Evolutionary conservation across 148 eudicot species (phyloP).

Genomic region (Fagopyrum tataricum): DNA sequence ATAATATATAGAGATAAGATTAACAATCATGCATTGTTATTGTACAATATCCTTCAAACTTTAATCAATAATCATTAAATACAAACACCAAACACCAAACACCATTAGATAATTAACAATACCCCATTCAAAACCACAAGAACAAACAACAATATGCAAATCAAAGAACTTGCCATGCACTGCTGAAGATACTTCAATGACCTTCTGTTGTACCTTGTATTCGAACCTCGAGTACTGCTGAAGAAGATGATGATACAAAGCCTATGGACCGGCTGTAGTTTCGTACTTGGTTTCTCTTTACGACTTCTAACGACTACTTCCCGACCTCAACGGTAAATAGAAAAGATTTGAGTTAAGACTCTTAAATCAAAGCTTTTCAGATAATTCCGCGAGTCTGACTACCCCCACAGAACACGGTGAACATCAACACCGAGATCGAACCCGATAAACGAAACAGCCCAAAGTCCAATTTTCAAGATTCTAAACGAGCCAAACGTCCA

Average conservation of each 20-base stretch:
- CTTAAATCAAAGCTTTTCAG: constrained; percentile 10
- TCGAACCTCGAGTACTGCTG: not conserved
- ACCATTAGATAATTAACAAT: not conserved
- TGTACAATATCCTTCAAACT: not conserved
- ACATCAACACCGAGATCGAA: constrained; percentile 12
- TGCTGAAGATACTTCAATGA: too few relatives aligned
- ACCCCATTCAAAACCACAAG: not conserved
- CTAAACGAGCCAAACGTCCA: constrained; percentile 2
- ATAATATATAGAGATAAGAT: not conserved
- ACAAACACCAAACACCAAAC: not conserved
- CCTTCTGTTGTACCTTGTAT: not conserved
- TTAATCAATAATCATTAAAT: not conserved
- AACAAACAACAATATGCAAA: not conserved
- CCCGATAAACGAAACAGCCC: constrained; percentile 10
- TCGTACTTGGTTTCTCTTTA: not conserved
- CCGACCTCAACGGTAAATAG: not conserved
- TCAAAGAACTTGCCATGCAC: not conserved
- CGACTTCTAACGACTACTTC: not conserved
- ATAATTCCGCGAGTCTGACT: not conserved
- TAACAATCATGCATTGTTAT: not conserved
- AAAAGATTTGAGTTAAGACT: not conserved
- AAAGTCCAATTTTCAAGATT: constrained; percentile 2
- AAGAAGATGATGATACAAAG: not conserved
- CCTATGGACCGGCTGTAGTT: not conserved
- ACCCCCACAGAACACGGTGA: not conserved